Evolutionary conservation across 2,329 filamentous ascomycete genomes (phyloP).

Genomic region (Penicillium sp.): DNA sequence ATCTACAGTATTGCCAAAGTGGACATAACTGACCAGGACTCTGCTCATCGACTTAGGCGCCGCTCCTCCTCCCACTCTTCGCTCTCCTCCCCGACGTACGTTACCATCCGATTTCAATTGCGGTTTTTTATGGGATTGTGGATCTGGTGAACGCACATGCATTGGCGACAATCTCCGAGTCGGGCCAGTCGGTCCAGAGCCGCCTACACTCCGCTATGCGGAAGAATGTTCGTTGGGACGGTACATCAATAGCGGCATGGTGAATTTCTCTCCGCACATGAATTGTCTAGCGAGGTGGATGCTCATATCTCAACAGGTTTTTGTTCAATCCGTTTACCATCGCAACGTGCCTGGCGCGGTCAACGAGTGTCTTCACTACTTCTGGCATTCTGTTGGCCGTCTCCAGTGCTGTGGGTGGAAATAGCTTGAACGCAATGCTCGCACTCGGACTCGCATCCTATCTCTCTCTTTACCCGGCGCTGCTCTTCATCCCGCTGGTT

Average conservation of each 20-base stretch:
- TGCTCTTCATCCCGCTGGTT: slow-evolving; percentile 76
- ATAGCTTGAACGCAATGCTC: slow-evolving; percentile 69
- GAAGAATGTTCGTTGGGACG: slow-evolving; percentile 66
- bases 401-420: slow-evolving; percentile 69
- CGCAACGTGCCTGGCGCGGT: slow-evolving; percentile 80
- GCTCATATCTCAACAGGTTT: slow-evolving; percentile 52
- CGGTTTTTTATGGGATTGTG: slow-evolving; percentile 71
- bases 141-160: slow-evolving; percentile 79
- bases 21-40: slow-evolving; percentile 5
- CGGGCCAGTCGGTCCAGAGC: slow-evolving; percentile 69
- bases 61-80: slow-evolving; percentile 85
- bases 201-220: slow-evolving; percentile 72
- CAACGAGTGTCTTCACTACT: slow-evolving; percentile 83
- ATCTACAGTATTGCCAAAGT: background rate
- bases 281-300: background rate
- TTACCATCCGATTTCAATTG: slow-evolving; percentile 64
- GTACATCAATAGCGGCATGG: slow-evolving; percentile 71
- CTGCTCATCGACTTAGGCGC: slow-evolving; percentile 52
- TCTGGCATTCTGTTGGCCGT: slow-evolving; percentile 81
- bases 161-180: slow-evolving; percentile 71
- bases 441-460: slow-evolving; percentile 83
- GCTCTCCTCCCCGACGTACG: slow-evolving; percentile 71
- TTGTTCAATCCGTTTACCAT: slow-evolving; percentile 94
- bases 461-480: slow-evolving; percentile 81
- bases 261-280: slow-evolving; percentile 39